Evolutionary conservation across 495 filamentous ascomycete species (phyloP), one percentile per base, ranked within the genome.

Genomic region (Hypoxylon crocopeplum): DNA sequence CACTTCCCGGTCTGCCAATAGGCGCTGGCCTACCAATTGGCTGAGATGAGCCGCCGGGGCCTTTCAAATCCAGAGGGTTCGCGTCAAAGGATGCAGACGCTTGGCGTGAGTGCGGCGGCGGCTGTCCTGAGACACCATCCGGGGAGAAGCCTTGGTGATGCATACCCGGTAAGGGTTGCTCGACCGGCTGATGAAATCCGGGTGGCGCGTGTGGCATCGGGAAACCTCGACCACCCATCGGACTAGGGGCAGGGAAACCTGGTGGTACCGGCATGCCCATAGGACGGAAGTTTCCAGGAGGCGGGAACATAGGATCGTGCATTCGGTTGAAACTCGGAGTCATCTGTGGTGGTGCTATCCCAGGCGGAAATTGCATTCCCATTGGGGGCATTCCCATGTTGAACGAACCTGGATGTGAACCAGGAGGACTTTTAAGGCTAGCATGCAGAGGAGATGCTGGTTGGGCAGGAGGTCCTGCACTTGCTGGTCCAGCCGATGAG

Each of bases 1-100:
- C 85, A 72, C 92, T 98, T 16, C 86, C 86, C 1, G 94, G 93
- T 30, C 92, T 84, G 54, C 92, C 88, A 50, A 98, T 98, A 4
- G 93, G 93, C 19, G 90, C 85, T 36, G 94, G 94, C 22, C 89
- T 85, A 19, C 84, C 79, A 48, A 93, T 89, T 1, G 89, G 87
- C 57, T 91, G 88, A 36, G 77, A 69, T 5, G 45, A 19, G 7
- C 8, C 27, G 4, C 48, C 16, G n/a, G 36, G 4, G 7, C 48
- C 36, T 27, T 51, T 51, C 36, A 41, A 29, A 32, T 71, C 61
- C 10, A 73, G 66, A 20, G 67, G 61, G 4, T 56, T 71, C 15
- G 68, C 49, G 16, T 84, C 82, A 46, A 77, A 77, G 46, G 69
- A 73, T 2, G 62, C 75, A n/a, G 73, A 79, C 11, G 69, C 71